Percentiles rank a stretch among this genome's conserved stretches.
Evolutionary conservation across 495 filamentous ascomycete genomes (phyloP).

Genomic region (Podospora appendiculata): DNA sequence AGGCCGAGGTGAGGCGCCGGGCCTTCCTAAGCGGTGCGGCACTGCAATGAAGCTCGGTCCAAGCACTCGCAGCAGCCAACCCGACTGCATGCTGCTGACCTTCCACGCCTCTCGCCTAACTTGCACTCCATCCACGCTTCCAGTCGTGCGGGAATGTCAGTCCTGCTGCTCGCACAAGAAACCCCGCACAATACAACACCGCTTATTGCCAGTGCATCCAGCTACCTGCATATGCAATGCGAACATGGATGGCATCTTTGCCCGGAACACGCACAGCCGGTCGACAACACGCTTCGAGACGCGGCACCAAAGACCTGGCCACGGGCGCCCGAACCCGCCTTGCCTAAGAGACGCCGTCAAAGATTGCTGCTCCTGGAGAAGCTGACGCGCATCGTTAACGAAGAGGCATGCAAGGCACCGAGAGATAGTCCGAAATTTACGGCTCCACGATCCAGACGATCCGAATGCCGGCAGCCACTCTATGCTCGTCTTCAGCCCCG

Average conservation of each 20-base stretch:
- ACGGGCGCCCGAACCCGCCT: neutral
- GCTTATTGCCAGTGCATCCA: constrained; percentile 14
- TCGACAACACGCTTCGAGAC: neutral
- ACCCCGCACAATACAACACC: neutral
- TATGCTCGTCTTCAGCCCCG: neutral
- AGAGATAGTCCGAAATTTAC: constrained; percentile 1
- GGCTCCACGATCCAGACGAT: neutral
- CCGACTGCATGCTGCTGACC: neutral
- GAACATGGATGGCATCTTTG: neutral
- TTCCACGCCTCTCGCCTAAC: constrained; percentile 8
- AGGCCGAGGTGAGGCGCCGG: constrained; percentile 63
- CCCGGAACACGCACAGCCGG: neutral
- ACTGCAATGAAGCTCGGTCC: neutral
- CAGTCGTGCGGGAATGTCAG: constrained; percentile 15
- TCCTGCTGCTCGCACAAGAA: constrained; percentile 3
- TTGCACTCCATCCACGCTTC: constrained; percentile 12
- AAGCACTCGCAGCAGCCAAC: constrained; percentile 1
- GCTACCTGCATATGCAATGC: constrained; percentile 6
- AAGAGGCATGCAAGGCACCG: constrained; percentile 2
- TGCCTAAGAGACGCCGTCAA: neutral
- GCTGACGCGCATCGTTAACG: constrained; percentile 1
- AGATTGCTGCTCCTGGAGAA: neutral
- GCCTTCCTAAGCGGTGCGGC: constrained; percentile 40
- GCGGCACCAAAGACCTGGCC: too few relatives aligned
- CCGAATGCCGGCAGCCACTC: constrained; percentile 1